Percentiles rank a stretch among this genome's conserved stretches.
These are phyloP conservation scores for Monosporascus sp. DNA, from an alignment of 2,329 filamentous ascomycete genomes.

Conservation along the genomic window DNA sequence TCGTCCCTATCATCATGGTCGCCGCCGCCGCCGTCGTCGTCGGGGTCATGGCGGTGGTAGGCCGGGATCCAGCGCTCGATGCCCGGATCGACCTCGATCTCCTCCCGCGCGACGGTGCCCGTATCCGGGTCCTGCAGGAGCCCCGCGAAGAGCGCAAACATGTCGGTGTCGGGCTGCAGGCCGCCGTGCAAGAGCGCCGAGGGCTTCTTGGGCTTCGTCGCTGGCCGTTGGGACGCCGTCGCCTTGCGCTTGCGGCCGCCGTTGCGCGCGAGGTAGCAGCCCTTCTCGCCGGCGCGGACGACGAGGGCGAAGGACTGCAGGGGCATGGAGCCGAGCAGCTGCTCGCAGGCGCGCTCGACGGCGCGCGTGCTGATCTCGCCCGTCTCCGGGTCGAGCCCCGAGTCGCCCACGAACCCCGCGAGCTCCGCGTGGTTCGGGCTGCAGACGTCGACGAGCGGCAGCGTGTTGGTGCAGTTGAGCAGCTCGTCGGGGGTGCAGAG, in stretches of 20 bases:
- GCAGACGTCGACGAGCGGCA: constrained; percentile 58
- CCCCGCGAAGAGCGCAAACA: constrained; percentile 57
- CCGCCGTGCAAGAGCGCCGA: constrained; percentile 42
- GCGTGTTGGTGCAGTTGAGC: constrained; percentile 58
- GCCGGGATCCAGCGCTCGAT: constrained; percentile 74
- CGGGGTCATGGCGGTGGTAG: constrained; percentile 51
- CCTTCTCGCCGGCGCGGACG: constrained; percentile 65
- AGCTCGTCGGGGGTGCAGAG: constrained; percentile 69
- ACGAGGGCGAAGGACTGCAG: constrained; percentile 62
- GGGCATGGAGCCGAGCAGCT: constrained; percentile 60
- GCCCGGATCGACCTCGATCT: constrained; percentile 59
- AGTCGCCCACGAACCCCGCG: constrained; percentile 73
- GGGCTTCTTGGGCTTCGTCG: constrained; percentile 37
- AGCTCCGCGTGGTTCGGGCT: constrained; percentile 86
- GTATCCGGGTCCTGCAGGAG: constrained; percentile 46
- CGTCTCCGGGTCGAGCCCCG: constrained; percentile 48
- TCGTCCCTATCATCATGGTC: constrained; percentile 65
- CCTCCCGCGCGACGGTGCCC: constrained; percentile 50
- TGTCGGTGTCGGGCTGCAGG: constrained; percentile 56
- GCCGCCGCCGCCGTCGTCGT: constrained; percentile 87
- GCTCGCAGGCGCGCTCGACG: constrained; percentile 57
- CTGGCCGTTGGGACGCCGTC: constrained; percentile 11
- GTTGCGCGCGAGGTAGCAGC: constrained; percentile 61
- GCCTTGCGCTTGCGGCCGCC: constrained; percentile 45
- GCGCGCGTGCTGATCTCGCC: constrained; percentile 48